Evolutionary conservation across 768 basidiomycete genomes (phyloP), one percentile per base, ranked within the genome.

Genomic region (Lentinula aciculospora): DNA sequence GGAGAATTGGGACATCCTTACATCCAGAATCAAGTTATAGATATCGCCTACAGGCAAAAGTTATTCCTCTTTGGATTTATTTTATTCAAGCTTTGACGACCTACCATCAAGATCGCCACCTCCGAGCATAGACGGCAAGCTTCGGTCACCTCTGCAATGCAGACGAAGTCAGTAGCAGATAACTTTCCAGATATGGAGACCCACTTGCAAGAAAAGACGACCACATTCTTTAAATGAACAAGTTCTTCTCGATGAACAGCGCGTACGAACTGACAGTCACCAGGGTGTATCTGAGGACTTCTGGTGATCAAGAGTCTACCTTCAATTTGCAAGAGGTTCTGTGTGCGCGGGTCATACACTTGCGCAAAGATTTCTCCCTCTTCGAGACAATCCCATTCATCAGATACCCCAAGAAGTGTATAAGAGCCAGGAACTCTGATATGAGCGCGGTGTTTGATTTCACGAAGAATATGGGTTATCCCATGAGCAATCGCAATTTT

Each of bases 51-150:
- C 19, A 27, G 9, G 6, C 27, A 2, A 12, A 5, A 21, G 40
- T 10, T 0, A 21, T 58, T 3, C 53, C 21, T n/a, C 46, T 25
- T 37, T 2, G 5, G 32, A 13, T 19, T 4, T 42, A 8, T 17
- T 13, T 12, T 61, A 62, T 36, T 70, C 67, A 12, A 68, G 32
- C 58, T 70, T 74, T 53, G 68, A 73, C 28, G 68, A 67, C 53
- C 76, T 74, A 40, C 78, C 81, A 60, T 82, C 81, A 46, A 81
- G 66, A 65, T 82, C 81, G 7, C 81, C 81, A 23, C 81, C 81
- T 27, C 80, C 80, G 15, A 82, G 73, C 58, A 71, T 73, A 10
- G 76, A 77, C 1, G 80, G 74, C 12, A 82, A 59, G 17, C 77
- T 67, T 54, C 80, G 72, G 36, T 69, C 36, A 8, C 80, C 80